Base-by-base conservation (phyloP, 78 protist genomes). In the Dictyostelium brefeldianum region DNA sequence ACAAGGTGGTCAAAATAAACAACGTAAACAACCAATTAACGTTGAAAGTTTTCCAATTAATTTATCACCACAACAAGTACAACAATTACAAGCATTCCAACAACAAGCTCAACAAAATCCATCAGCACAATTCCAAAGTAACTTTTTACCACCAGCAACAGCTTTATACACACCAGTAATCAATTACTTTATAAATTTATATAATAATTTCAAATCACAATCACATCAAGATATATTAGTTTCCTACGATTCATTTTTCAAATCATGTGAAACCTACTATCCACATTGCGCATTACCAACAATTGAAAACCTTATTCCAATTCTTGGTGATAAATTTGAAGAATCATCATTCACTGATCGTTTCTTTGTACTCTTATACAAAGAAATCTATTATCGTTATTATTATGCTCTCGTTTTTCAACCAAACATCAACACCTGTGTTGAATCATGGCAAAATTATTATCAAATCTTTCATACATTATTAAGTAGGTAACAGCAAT, bases 361-460 rank as follows among this genome's bases (percentile, higher is more conserved):
- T 41, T 81, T 90, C 89, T 96, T 97, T 90, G 57, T 94, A 51
- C 54, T 81, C 47, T 94, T 97, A 47, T 98, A 98, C 96, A 69
- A 77, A 48, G 98, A 98, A 94, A 81, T 98, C 31, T 98, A 96
- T 96, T 98, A 89, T 89, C 98, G 99, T 67, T 98, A 97, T 92
- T 93, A 96, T 53, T 97, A 97, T 96, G 73, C 92, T 62, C 90
- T 54, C 46, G 91, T 80, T 8, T 31, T 82, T 18, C 78, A 78
- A 96, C 96, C 70, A 85, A 96, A 95, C 77, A 50, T 94, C 90
- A 31, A 90, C 89, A 48, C 15, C 81, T 73, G 97, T 51, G 81
- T 91, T 47, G 92, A 85, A 62, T 85, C 97, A 53, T 98, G 91
- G 94, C 91, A 84, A 78, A 96, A 97, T 93, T 98, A 97, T 93